Evolutionary conservation across 2,329 filamentous ascomycete genomes (phyloP).

Genomic region (Monosporascus sp.): DNA sequence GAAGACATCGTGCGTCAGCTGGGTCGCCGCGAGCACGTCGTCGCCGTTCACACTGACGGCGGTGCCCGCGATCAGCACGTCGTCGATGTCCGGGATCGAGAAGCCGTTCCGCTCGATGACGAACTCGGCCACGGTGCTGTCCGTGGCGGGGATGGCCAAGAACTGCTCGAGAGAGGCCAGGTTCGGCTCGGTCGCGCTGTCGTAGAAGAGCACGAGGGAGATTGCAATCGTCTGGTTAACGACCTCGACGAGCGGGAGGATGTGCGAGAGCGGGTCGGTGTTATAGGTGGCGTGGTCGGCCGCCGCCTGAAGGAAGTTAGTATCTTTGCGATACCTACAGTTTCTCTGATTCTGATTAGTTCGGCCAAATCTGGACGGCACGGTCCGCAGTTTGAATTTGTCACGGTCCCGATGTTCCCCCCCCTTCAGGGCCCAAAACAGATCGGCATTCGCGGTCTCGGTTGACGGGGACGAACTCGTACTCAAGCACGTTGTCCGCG

Average conservation of each 20-base stretch:
- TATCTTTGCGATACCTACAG: too few relatives aligned
- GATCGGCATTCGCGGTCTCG: conserved; percentile 31
- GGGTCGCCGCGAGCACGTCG: conserved; percentile 13
- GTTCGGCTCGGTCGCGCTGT: conserved; percentile 24
- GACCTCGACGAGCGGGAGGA: conserved; percentile 16
- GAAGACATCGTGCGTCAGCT: conserved; percentile 18
- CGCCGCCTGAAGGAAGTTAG: conserved; percentile 7
- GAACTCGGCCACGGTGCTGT: conserved; percentile 28
- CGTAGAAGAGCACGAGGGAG: conserved; percentile 32
- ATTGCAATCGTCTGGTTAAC: conserved; percentile 17
- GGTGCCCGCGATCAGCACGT: conserved; percentile 31
- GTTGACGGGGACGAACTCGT: conserved; percentile 42
- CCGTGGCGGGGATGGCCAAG: conserved; percentile 28
- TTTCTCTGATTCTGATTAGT: too few relatives aligned
- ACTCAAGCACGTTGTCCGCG: conserved; percentile 38
- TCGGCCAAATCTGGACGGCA: background rate
- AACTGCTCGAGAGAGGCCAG: conserved; percentile 30
- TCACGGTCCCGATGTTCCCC: conserved; percentile 45
- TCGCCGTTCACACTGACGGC: conserved; percentile 19
- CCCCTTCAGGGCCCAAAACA: conserved; percentile 46
- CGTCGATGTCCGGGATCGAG: conserved; percentile 30
- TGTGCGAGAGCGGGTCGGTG: conserved; percentile 16
- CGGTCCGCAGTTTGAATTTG: conserved; percentile 20
- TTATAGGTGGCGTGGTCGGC: conserved; percentile 19
- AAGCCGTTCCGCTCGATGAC: conserved; percentile 25